A percentile compares a stretch with the other conserved stretches of the same genome.
phyloP scores from a whole-genome alignment of 2,329 filamentous ascomycete genomes.

The Elsinoe fawcettii region DNA sequence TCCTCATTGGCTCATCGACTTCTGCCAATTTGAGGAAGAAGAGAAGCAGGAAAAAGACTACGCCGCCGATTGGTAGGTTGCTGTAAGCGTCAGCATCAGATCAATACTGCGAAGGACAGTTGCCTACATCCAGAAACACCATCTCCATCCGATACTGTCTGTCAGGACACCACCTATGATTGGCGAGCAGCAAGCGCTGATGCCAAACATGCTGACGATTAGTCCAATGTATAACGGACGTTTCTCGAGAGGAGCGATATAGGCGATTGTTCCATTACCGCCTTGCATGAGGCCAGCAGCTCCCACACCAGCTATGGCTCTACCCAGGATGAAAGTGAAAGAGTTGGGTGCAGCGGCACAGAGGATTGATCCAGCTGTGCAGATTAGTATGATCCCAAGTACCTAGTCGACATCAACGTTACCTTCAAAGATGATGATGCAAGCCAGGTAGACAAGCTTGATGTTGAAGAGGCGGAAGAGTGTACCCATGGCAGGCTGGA shows the following conservation, averaged over 20 bases:
- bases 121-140: conserved; percentile 20
- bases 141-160: conserved; percentile 34
- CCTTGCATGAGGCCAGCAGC: no score
- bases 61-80: conserved; percentile 40
- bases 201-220: conserved; percentile 28
- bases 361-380: conserved; percentile 44
- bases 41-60: conserved; percentile 33
- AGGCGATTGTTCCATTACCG: conserved; percentile 28
- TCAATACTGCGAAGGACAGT: no score
- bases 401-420: no score
- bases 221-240: conserved; percentile 36
- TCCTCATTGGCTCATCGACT: conserved; percentile 22
- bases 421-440: no score
- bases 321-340: conserved; percentile 47
- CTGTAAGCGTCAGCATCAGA: conserved; percentile 31
- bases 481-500: conserved; percentile 36
- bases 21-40: conserved; percentile 27
- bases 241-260: conserved; percentile 35
- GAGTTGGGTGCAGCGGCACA: conserved; percentile 45
- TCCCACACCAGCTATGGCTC: conserved; percentile 47
- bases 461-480: conserved; percentile 31
- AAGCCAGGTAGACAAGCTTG: conserved; percentile 43
- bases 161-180: conserved; percentile 39
- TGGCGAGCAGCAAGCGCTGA: conserved; percentile 37
- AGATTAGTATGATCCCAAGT: conserved; percentile 18